Base-by-base conservation (phyloP, 2,329 filamentous ascomycete species). In the Parafenestella ontariensis region DNA sequence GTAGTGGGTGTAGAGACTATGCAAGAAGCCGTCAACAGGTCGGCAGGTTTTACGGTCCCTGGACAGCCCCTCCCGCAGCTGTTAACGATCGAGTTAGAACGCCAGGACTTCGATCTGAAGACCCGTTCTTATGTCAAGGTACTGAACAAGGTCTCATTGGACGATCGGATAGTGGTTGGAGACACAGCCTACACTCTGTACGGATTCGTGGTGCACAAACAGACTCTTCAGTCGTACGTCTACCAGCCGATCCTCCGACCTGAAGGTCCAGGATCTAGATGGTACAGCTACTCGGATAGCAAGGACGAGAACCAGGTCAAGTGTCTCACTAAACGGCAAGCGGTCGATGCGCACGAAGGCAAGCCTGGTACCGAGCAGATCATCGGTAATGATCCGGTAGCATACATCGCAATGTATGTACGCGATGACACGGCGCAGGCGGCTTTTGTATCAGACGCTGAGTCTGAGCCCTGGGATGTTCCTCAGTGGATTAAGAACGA, bases 211-310 rank as follows among this genome's bases (percentile, higher is more conserved):
- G 83, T 85, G 2, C 86, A 88, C 64, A 82, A 81, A 55, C 85
- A 84, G 23, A 80, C 80, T 39, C 80, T 87, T 15, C 82, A 82
- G 18, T 87, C 84, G 5, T 81, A 81, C 43, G 79, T 82, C 33
- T 88, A 86, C 72, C 84, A 85, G 61, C 81, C 83, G n/a, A 81
- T 87, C 29, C 70, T 88, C 43, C 80, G 85, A 26, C 86, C 86
- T 1, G 78, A 79, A 40, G 85, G 85, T 2, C 81, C 81, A 5
- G 80, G 78, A 9, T 78, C 80, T 8, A 81, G 79, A 41, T 88
- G 86, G 86, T 82, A 87, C 49, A 81, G 79, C 29, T 87, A 87
- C 59, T 80, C 84, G 28, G 82, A 85, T 58, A 80, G 79, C 41
- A 74, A 73, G 49, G 80, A 81, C 26, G 81, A 82, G 28, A 83